Conservation (phyloP, 2,329 filamentous ascomycete species). For the Zymoseptoria crescenta region DNA sequence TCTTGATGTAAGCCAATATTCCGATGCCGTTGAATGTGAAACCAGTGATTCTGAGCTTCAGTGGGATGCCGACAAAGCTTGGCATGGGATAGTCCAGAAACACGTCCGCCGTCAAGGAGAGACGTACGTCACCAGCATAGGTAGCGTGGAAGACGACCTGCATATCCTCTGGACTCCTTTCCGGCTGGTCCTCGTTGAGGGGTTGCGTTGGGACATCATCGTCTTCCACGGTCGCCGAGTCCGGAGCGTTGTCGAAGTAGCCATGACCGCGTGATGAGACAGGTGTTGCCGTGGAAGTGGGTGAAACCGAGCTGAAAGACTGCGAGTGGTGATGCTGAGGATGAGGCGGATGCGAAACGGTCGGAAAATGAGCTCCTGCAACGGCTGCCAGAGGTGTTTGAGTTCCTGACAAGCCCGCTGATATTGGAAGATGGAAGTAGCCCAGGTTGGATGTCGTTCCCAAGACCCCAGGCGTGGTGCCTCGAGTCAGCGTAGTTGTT, state of each 20-base stretch:
- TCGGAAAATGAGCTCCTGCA: slow-evolving; percentile 59
- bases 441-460: slow-evolving; percentile 69
- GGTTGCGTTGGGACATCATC: slow-evolving; percentile 23
- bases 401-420: slow-evolving; percentile 62
- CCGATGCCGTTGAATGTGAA: slow-evolving; percentile 92
- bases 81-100: slow-evolving; percentile 97
- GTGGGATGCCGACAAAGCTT: slow-evolving; percentile 89
- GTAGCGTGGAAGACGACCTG: slow-evolving; percentile 87
- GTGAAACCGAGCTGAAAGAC: slow-evolving; percentile 41
- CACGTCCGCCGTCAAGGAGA: slow-evolving; percentile 90
- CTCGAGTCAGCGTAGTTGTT: slow-evolving; percentile 33
- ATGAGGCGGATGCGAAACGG: slow-evolving; percentile 31
- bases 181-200: slow-evolving; percentile 52
- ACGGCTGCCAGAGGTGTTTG: slow-evolving; percentile 74
- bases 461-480: slow-evolving; percentile 52
- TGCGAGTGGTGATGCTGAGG: slow-evolving; percentile 27
- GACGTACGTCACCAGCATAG: slow-evolving; percentile 78
- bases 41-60: slow-evolving; percentile 91
- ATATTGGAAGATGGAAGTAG: slow-evolving; percentile 74
- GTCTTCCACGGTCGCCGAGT: slow-evolving; percentile 17
- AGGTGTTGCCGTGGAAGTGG: slow-evolving; percentile 39
- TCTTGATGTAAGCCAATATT: slow-evolving; percentile 83
- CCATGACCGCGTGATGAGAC: slow-evolving; percentile 34
- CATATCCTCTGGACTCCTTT: slow-evolving; percentile 75
- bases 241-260: slow-evolving; percentile 19